Evolutionary conservation across 2,329 filamentous ascomycete genomes (phyloP).

Genomic region (Fusarium sp.): DNA sequence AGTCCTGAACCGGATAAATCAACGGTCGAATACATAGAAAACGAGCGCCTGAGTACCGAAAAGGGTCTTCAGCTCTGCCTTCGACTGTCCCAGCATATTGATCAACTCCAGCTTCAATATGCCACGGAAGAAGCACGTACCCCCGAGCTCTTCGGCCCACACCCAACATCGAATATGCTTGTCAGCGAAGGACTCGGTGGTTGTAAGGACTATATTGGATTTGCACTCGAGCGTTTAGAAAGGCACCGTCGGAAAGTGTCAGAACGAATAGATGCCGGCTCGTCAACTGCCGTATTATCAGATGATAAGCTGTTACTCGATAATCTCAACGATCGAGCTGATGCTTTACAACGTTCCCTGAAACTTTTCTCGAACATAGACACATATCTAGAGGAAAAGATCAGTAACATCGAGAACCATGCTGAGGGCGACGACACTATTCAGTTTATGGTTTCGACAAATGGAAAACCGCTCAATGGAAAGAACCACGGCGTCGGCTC

Average conservation of each 20-base stretch:
- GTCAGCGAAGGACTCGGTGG: not conserved
- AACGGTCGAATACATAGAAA: conserved; percentile 22
- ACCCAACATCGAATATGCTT: conserved; percentile 1
- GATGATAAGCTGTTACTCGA: not conserved
- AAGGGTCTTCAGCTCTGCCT: conserved; percentile 41
- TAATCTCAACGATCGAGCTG: not conserved
- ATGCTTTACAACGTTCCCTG: not conserved
- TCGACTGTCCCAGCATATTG: conserved; percentile 40
- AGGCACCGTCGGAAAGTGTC: not conserved
- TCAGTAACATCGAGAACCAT: conserved; percentile 40
- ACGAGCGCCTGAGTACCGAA: conserved; percentile 39
- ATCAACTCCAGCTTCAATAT: conserved; percentile 28
- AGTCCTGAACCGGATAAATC: not conserved
- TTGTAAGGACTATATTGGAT: not conserved
- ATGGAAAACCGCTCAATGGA: conserved; percentile 35
- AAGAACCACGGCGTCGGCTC: conserved; percentile 36
- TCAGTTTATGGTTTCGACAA: conserved; percentile 38
- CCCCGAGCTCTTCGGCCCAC: not conserved
- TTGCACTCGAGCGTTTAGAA: not conserved
- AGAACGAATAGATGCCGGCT: not conserved
- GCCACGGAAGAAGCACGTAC: not conserved
- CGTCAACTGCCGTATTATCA: not conserved
- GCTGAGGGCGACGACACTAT: conserved; percentile 39
- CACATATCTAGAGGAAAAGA: conserved; percentile 23
- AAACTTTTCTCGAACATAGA: conserved; percentile 24